These are phyloP conservation scores for Sporothrix globosa DNA, from an alignment of 2,329 filamentous ascomycete genomes.

Conservation along the genomic window DNA sequence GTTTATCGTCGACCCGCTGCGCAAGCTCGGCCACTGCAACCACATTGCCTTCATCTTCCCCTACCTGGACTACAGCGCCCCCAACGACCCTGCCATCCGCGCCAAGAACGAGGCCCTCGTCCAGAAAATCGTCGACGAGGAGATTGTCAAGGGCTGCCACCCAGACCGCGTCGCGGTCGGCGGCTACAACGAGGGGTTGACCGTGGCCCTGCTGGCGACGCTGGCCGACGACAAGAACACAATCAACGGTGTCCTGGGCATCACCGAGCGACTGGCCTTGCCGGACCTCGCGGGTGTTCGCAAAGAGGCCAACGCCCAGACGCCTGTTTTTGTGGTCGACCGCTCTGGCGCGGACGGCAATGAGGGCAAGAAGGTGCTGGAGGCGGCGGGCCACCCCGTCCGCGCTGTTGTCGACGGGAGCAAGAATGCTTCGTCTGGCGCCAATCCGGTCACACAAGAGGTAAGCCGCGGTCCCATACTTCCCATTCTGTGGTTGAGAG, in stretches of 20 bases:
- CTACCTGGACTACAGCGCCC: conserved; percentile 21
- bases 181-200: conserved; percentile 13
- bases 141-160: conserved; percentile 23
- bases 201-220: conserved; percentile 6
- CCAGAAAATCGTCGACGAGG: conserved; percentile 21
- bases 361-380: not conserved
- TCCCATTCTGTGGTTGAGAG: no score
- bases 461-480: not conserved
- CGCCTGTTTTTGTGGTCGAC: conserved; percentile 10
- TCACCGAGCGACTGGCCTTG: not conserved
- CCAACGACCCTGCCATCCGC: not conserved
- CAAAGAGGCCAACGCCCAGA: not conserved
- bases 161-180: conserved; percentile 21
- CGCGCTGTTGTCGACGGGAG: not conserved
- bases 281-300: not conserved
- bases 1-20: conserved; percentile 16
- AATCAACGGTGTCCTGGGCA: conserved; percentile 15
- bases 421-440: not conserved
- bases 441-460: conserved; percentile 14
- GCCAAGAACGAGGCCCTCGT: conserved; percentile 17
- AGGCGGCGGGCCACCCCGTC: conserved; percentile 5
- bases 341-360: conserved; percentile 14
- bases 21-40: conserved; percentile 22
- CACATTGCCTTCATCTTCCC: conserved; percentile 27
- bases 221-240: conserved; percentile 16